phyloP scores from a whole-genome alignment of 768 basidiomycete genomes.

The Strobilomyces echinocephalus region DNA sequence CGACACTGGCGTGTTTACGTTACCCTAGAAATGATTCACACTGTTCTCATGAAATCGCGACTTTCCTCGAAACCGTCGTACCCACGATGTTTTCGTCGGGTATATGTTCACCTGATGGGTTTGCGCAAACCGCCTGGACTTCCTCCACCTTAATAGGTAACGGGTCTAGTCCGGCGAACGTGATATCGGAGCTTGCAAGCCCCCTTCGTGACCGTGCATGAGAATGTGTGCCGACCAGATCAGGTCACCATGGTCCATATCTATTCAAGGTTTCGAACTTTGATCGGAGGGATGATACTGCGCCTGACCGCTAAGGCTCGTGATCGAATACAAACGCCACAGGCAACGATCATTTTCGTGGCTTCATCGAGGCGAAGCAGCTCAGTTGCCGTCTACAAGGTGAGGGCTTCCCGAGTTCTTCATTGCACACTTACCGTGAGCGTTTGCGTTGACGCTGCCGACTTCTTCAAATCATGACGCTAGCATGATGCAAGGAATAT shows the following conservation, averaged over 20 bases:
- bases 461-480: neutral
- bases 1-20: neutral
- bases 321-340: slow-evolving; percentile 11
- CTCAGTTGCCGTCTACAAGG: slow-evolving; percentile 9
- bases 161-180: neutral
- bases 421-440: neutral
- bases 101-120: slow-evolving; percentile 11
- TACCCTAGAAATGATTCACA: slow-evolving; percentile 3
- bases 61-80: neutral
- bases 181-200: neutral
- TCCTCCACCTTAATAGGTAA: slow-evolving; percentile 4
- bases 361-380: slow-evolving; percentile 1
- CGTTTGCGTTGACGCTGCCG: neutral
- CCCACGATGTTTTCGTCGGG: slow-evolving; percentile 12
- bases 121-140: neutral
- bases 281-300: slow-evolving; percentile 2
- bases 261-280: slow-evolving; percentile 8
- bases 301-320: neutral
- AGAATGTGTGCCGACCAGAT: slow-evolving; percentile 15
- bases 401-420: neutral
- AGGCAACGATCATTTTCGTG: slow-evolving; percentile 10
- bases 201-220: slow-evolving; percentile 12
- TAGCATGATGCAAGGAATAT: neutral
- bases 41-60: slow-evolving; percentile 6
- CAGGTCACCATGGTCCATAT: neutral